Conservation (phyloP, 768 basidiomycete species). For the Chiua virens region DNA sequence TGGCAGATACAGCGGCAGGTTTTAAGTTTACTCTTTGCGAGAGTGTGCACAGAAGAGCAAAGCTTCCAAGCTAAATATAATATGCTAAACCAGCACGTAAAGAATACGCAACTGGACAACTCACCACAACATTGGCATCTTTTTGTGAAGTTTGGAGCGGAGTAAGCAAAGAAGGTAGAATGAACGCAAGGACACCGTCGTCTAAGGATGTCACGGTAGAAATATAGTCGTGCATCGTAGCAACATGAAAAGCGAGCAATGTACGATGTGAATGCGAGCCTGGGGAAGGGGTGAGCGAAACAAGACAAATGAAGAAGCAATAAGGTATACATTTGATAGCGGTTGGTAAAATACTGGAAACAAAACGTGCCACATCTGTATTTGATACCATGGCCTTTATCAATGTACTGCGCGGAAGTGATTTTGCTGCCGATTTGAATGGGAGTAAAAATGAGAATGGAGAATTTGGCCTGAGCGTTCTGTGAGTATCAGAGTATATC, state of each 20-base stretch:
- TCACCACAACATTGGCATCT: constrained; percentile 52
- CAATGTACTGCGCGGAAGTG: constrained; percentile 69
- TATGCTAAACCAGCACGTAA: neutral
- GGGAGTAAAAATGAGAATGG: constrained; percentile 69
- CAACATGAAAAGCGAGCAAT: constrained; percentile 80
- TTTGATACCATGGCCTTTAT: constrained; percentile 76
- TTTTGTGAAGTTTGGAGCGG: constrained; percentile 50
- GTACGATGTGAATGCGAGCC: constrained; percentile 59
- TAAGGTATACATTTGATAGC: constrained; percentile 45
- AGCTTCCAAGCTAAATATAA: constrained; percentile 59
- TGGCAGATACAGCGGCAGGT: constrained; percentile 55
- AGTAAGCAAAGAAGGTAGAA: constrained; percentile 63
- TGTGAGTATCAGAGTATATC: neutral
- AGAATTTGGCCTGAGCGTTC: constrained; percentile 50
- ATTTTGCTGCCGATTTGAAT: constrained; percentile 75
- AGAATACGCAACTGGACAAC: constrained; percentile 16
- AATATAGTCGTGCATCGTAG: constrained; percentile 78
- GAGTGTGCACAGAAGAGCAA: constrained; percentile 69
- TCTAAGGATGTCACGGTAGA: constrained; percentile 54
- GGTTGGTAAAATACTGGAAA: constrained; percentile 61
- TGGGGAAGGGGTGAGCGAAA: constrained; percentile 9
- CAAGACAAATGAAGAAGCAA: neutral
- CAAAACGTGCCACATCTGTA: constrained; percentile 69
- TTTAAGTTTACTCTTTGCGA: constrained; percentile 65
- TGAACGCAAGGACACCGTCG: constrained; percentile 63